Conservation (phyloP, 176 grass and related monocot species). For the Coix lacrymajobi region DNA sequence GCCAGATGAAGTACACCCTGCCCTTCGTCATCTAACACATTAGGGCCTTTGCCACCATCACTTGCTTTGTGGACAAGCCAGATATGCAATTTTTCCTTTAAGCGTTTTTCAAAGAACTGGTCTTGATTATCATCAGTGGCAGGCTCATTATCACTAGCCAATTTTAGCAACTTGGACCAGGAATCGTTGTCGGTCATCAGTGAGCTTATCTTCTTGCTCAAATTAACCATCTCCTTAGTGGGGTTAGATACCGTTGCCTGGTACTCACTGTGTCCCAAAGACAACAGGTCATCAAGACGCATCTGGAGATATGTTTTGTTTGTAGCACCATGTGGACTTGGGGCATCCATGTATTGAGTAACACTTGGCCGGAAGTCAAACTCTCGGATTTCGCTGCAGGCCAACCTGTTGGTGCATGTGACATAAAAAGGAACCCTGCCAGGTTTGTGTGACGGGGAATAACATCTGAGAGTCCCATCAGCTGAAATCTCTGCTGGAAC, state of each 20-base stretch:
- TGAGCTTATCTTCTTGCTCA: constrained; percentile 68
- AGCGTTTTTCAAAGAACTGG: constrained; percentile 48
- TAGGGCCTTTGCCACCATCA: constrained; percentile 49
- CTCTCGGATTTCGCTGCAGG: constrained; percentile 90
- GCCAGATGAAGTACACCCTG: constrained; percentile 86
- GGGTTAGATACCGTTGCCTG: constrained; percentile 37
- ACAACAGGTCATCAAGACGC: constrained; percentile 69
- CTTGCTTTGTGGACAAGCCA: constrained; percentile 81
- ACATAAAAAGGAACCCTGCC: constrained; percentile 92
- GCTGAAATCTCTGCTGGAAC: constrained; percentile 61
- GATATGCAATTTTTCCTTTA: constrained; percentile 77
- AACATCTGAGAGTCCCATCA: constrained; percentile 56
- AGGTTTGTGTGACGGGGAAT: constrained; percentile 55
- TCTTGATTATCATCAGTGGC: constrained; percentile 41
- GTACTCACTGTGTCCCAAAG: constrained; percentile 45
- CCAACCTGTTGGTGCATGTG: constrained; percentile 79
- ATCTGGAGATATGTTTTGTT: constrained; percentile 61
- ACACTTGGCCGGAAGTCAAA: constrained; percentile 72
- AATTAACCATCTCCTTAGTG: constrained; percentile 53
- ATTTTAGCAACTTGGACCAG: constrained; percentile 76
- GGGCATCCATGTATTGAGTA: constrained; percentile 55
- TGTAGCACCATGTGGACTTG: constrained; percentile 41
- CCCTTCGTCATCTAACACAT: constrained; percentile 78
- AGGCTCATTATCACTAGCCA: constrained; percentile 46
- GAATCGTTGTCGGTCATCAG: constrained; percentile 59